Evolutionary conservation across 257 asterid genomes (phyloP).

Genomic region (Scutellaria barbata): DNA sequence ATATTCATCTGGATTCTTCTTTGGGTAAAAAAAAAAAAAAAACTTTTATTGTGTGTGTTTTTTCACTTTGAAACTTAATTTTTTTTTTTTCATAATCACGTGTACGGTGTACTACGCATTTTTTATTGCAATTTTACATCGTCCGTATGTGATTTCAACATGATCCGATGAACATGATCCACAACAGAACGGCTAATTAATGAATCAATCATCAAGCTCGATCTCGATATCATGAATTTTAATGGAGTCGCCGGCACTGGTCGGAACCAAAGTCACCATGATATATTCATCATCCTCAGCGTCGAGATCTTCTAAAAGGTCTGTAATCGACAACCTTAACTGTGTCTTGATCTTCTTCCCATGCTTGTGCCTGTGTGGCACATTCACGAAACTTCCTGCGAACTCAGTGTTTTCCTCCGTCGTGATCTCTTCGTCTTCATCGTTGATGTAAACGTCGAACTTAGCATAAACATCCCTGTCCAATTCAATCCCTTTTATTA

Average conservation of each 20-base stretch:
- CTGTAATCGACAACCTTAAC: constrained; percentile 41
- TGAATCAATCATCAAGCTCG: constrained; percentile 25
- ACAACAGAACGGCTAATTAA: too few relatives aligned
- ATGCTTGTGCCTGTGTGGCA: constrained; percentile 45
- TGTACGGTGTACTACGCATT: too few relatives aligned
- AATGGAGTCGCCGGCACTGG: constrained; percentile 37
- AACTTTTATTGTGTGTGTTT: too few relatives aligned
- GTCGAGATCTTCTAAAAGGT: constrained; percentile 51
- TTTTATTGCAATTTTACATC: too few relatives aligned
- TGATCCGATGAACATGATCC: too few relatives aligned
- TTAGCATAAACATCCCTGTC: constrained; percentile 35
- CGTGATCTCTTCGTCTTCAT: constrained; percentile 44
- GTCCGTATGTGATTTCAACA: too few relatives aligned
- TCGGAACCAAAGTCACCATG: constrained; percentile 54
- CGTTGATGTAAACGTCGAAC: constrained; percentile 57
- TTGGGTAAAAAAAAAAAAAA: too few relatives aligned
- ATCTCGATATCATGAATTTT: constrained; percentile 54
- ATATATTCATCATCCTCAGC: constrained; percentile 52
- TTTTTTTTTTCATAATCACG: too few relatives aligned
- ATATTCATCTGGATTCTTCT: too few relatives aligned
- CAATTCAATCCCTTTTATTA: constrained; percentile 50
- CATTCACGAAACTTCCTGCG: constrained; percentile 47
- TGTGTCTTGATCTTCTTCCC: constrained; percentile 31
- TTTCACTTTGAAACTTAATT: too few relatives aligned
- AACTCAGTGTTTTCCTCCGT: constrained; percentile 50